Base-by-base conservation (phyloP, 345 rosid genomes). In the Salix exigua region DNA sequence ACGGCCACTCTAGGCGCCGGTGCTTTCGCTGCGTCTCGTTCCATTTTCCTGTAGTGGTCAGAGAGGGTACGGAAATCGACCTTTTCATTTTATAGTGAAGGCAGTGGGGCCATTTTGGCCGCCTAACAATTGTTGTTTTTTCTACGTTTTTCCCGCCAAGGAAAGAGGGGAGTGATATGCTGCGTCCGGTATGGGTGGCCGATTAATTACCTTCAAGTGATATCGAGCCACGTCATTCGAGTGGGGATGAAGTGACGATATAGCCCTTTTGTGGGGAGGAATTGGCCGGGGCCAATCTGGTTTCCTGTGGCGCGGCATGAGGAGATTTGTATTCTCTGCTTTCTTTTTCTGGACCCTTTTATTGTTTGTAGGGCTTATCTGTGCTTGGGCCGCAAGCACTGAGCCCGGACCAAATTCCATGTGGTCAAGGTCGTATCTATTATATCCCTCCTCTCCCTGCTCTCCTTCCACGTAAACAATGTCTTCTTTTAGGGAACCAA, bases 1-100 rank as follows among this genome's bases (percentile, higher is more conserved):
- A 95, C 97, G 13, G 84, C 99, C 4, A 89, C 99, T 79, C 82
- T 84, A 26, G 99, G 99, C 46, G 42, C 71, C 13, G 82, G 83
- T 58, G 53, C 7, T 50, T 58, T 70, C 42, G n/a, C 69, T 48
- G 3, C 46, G 44, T 44, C 23, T 66, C 30, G 71, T 74, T 71
- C 40, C 63, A n/a, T 73, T 79, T 31, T 78, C 81, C 83, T 70
- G 81, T 53, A 0, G 51, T 3, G 18, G 51, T 46, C 51, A 16
- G 1, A 46, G 51, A 4, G 51, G 51, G 18, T 3, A 4, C 4
- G 51, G 18, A 16, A 4, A 42, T 40, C 14, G 14, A 0, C 46
- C 13, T 11, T 42, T 14, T 14, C 51, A 13, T 1, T 46, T 46
- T 46, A 46, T 46, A 46, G 4, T 46, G 51, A 16, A 46, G 50